A percentile compares a stretch with the other conserved stretches of the same genome.
phyloP scores from a whole-genome alignment of 805 yeast genomes.

The Grigorovia yakushimaensis region DNA sequence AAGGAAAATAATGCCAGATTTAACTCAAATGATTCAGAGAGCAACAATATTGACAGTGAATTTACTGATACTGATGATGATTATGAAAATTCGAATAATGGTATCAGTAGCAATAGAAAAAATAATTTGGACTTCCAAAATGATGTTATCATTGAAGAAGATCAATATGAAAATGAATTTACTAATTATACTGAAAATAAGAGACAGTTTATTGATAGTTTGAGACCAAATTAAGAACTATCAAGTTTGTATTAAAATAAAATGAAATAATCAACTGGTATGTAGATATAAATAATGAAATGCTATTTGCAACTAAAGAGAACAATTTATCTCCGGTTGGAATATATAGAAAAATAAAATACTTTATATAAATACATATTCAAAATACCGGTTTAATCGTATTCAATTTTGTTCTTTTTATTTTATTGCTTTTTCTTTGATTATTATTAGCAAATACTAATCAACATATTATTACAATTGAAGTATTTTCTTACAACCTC shows the following conservation, averaged over 20 bases:
- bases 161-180: constrained; percentile 37
- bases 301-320: background rate
- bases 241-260: background rate
- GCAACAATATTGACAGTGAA: background rate
- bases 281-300: background rate
- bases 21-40: background rate
- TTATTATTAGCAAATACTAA: too few species aligned
- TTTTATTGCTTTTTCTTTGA: too few species aligned
- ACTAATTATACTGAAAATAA: constrained; percentile 38
- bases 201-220: constrained; percentile 32
- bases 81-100: constrained; percentile 1
- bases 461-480: too few species aligned
- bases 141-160: constrained; percentile 31
- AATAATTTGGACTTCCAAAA: background rate
- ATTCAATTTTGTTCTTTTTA: too few species aligned
- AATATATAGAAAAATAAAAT: too few species aligned
- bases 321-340: too few species aligned
- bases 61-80: constrained; percentile 1
- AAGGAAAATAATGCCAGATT: background rate
- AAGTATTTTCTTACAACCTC: too few species aligned
- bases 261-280: background rate
- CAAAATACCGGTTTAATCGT: too few species aligned
- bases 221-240: constrained; percentile 29
- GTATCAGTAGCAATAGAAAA: background rate
- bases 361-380: too few species aligned